phyloP scores from a whole-genome alignment of 73 alveolate genomes.

The Paramecium bursaria region DNA sequence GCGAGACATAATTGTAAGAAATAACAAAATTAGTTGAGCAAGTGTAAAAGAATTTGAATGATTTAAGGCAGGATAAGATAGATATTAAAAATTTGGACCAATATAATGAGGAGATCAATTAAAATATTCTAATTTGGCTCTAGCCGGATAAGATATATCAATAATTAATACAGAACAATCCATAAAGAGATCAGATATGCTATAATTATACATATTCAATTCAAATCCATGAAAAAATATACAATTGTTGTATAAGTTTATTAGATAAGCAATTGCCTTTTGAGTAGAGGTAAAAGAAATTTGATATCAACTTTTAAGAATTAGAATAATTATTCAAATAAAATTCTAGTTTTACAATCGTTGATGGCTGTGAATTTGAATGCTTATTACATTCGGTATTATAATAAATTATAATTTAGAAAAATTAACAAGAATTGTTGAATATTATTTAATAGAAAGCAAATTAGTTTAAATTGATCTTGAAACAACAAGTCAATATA shows the following conservation, averaged over 20 bases:
- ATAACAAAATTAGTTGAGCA: not conserved
- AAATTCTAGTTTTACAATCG: conserved; percentile 7
- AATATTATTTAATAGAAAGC: conserved; percentile 21
- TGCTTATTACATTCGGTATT: conserved; percentile 38
- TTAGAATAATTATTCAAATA: not conserved
- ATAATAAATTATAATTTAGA: conserved; percentile 32
- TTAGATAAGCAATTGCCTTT: not conserved
- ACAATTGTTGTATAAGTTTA: conserved; percentile 38
- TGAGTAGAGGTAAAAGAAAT: conserved; percentile 18
- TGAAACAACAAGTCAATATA: conserved; percentile 7
- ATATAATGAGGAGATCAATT: not conserved
- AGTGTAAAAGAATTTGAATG: not conserved
- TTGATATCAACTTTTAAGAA: conserved; percentile 1
- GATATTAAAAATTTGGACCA: not conserved
- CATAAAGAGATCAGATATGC: too few relatives aligned
- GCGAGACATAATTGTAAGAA: not conserved
- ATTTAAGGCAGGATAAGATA: conserved; percentile 50
- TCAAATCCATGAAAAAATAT: conserved; percentile 41
- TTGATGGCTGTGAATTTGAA: conserved; percentile 30
- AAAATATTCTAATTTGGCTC: conserved; percentile 39
- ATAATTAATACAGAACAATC: not conserved
- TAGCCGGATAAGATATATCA: conserved; percentile 40
- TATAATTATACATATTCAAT: too few relatives aligned
- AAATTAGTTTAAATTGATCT: not conserved
- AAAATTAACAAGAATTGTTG: conserved; percentile 19